Conservation (phyloP, 2,329 filamentous ascomycete species). For the Arthrobotrys conoides region DNA sequence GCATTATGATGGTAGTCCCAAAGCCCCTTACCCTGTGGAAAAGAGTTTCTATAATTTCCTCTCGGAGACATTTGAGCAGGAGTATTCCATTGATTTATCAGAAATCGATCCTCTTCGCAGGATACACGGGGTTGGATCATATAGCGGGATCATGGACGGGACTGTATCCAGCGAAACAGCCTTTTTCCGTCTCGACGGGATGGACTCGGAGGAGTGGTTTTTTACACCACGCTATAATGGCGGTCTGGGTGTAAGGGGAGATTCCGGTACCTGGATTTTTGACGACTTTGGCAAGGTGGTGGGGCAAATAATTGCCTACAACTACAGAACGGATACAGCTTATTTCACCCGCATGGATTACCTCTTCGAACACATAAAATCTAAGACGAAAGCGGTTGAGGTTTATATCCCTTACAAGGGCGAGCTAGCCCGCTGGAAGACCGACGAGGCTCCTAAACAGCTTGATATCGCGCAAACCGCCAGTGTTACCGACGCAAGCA, state of each 20-base stretch:
- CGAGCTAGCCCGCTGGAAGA: slow-evolving; percentile 57
- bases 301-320: slow-evolving; percentile 61
- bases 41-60: slow-evolving; percentile 59
- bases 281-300: slow-evolving; percentile 60
- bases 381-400: slow-evolving; percentile 57
- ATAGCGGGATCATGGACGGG: slow-evolving; percentile 60
- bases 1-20: slow-evolving; percentile 57
- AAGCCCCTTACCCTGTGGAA: slow-evolving; percentile 58
- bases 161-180: slow-evolving; percentile 57
- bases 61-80: slow-evolving; percentile 60
- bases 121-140: slow-evolving; percentile 58
- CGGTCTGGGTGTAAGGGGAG: slow-evolving; percentile 52
- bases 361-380: slow-evolving; percentile 60
- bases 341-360: slow-evolving; percentile 61
- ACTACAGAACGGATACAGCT: slow-evolving; percentile 57
- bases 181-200: slow-evolving; percentile 58
- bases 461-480: slow-evolving; percentile 35
- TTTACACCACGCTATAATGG: slow-evolving; percentile 60
- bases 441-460: slow-evolving; percentile 49
- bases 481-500: slow-evolving; percentile 54
- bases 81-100: slow-evolving; percentile 53
- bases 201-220: slow-evolving; percentile 61
- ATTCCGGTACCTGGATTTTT: slow-evolving; percentile 60
- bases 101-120: slow-evolving; percentile 55
- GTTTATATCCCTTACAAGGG: slow-evolving; percentile 60